Evolutionary conservation across 306 rosid species (phyloP), one percentile per base, ranked within the genome.

Genomic region (Vigna nakashimae): DNA sequence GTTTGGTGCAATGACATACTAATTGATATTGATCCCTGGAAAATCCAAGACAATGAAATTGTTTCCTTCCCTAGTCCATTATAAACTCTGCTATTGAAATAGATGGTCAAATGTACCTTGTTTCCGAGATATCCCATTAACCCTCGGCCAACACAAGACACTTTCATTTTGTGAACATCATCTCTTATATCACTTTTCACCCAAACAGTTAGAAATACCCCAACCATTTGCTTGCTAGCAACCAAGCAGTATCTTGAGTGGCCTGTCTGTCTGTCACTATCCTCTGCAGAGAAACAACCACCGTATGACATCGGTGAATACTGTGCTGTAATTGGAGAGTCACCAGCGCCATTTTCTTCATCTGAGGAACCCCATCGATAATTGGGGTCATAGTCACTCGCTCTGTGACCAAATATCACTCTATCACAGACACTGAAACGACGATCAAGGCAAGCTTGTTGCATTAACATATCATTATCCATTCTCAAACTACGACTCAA

Each of bases 61-160:
- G 55, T 32, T 40, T 78, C 73, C 58, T 71, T 42, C 32, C 26
- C 34, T 73, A 36, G 13, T 65, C 26, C 84, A 69, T 46, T 24
- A 71, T 36, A 58, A 74, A 53, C 60, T 66, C 50, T 14, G 5
- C 67, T 59, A 52, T 17, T 38, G 43, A 78, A 78, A 82, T 12
- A 57, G 76, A 74, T 57, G 30, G 13, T 45, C 69, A 45, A 73
- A 13, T 58, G 30, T 87, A 93, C 96, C 96, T 93, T 93, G 81
- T 93, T 93, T 85, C 98, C 98, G 15, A 93, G 96, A 82, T 91
- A 93, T 34, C 98, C 98, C 98, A 93, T 93, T 77, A 93, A 86
- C 69, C 98, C 98, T 82, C 98, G 86, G 60, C 98, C 96, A 77
- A 93, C 98, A 69, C 96, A 93, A 76, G 98, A 93, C 63, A 93